Conservation (phyloP, 1,284 basidiomycete species). For the Laetiporus sulphureus region DNA sequence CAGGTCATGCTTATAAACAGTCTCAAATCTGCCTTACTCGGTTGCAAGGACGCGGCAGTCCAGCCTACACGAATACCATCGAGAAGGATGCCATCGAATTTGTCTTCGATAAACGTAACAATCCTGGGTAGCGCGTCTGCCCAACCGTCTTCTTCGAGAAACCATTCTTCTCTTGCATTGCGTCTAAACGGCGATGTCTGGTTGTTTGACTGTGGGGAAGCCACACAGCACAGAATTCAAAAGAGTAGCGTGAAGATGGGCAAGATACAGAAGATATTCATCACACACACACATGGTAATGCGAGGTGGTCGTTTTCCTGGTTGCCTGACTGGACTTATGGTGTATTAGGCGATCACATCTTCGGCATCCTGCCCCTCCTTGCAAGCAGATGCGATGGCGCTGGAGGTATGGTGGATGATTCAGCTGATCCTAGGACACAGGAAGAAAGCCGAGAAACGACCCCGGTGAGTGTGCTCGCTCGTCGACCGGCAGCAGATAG, state of each 20-base stretch:
- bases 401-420: slow-evolving; percentile 59
- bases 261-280: slow-evolving; percentile 81
- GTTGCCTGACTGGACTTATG: neutral
- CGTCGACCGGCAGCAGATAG: neutral
- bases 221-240: slow-evolving; percentile 79
- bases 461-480: slow-evolving; percentile 9
- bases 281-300: slow-evolving; percentile 88
- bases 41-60: no score
- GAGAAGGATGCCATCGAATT: neutral
- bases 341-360: slow-evolving; percentile 72
- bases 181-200: slow-evolving; percentile 62
- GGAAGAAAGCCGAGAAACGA: slow-evolving; percentile 8
- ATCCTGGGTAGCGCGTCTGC: slow-evolving; percentile 78
- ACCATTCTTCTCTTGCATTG: slow-evolving; percentile 65
- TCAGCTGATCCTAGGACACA: slow-evolving; percentile 50
- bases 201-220: slow-evolving; percentile 91
- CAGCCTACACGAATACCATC: no score
- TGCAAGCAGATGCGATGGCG: slow-evolving; percentile 60
- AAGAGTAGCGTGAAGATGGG: slow-evolving; percentile 69
- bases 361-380: slow-evolving; percentile 76
- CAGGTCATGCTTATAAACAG: no score
- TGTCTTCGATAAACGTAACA: slow-evolving; percentile 48
- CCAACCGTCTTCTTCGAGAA: slow-evolving; percentile 67
- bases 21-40: no score
- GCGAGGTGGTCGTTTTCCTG: neutral